Conservation (phyloP, 2,329 filamentous ascomycete species). For the Diplodia intermedia region DNA sequence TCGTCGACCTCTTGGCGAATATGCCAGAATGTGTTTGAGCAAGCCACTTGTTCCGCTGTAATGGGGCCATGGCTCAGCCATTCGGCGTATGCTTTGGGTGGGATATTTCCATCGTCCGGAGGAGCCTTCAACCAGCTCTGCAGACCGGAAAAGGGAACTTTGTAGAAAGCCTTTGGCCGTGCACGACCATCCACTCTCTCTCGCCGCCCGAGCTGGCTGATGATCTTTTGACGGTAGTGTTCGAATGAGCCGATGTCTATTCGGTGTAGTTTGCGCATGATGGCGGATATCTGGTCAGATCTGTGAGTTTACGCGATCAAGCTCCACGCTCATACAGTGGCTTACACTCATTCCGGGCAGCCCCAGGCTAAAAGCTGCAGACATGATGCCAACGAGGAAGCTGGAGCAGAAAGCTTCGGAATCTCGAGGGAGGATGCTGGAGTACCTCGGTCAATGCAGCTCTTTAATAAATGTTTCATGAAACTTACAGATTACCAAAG, state of each 20-base stretch:
- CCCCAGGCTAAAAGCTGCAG: slow-evolving; percentile 3
- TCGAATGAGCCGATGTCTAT: slow-evolving; percentile 8
- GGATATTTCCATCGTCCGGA: background rate
- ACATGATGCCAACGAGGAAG: slow-evolving; percentile 13
- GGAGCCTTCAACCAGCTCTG: background rate
- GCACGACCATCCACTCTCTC: background rate
- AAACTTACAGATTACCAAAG: background rate
- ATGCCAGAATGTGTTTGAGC: background rate
- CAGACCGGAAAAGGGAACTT: background rate
- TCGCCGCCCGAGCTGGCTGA: background rate
- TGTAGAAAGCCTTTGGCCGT: slow-evolving; percentile 1
- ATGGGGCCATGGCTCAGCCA: background rate
- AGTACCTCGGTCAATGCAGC: background rate
- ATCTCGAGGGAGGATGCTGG: slow-evolving; percentile 3
- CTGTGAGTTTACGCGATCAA: background rate
- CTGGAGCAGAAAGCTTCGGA: slow-evolving; percentile 4
- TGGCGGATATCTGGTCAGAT: background rate
- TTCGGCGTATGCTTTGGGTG: background rate
- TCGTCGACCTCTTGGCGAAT: background rate
- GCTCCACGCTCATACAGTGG: background rate
- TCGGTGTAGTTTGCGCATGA: background rate
- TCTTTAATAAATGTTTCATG: too few relatives aligned
- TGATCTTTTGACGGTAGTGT: background rate
- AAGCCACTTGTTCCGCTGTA: background rate
- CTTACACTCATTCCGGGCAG: background rate